These are phyloP conservation scores for Hypomyces rosellus DNA, from an alignment of 2,329 filamentous ascomycete genomes.

Conservation along the genomic window DNA sequence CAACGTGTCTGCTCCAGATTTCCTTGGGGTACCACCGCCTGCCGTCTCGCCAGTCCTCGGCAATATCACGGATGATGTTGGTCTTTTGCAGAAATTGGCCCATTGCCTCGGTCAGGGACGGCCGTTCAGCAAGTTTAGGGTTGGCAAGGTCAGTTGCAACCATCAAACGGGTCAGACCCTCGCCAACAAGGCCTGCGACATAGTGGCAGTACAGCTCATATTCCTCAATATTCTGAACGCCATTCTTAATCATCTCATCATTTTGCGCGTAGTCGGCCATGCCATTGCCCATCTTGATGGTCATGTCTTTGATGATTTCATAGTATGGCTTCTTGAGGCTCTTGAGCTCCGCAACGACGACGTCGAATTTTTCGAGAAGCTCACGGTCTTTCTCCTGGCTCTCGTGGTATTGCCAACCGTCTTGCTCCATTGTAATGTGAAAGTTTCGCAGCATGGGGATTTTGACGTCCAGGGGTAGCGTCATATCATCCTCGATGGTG, in stretches of 20 bases:
- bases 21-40: slow-evolving; percentile 92
- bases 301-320: slow-evolving; percentile 86
- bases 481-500: slow-evolving; percentile 99
- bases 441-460: slow-evolving; percentile 82
- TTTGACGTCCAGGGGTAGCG: slow-evolving; percentile 73
- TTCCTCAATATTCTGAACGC: slow-evolving; percentile 75
- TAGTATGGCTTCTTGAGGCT: slow-evolving; percentile 80
- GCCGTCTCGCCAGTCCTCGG: slow-evolving; percentile 81
- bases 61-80: slow-evolving; percentile 95
- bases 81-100: slow-evolving; percentile 96
- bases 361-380: slow-evolving; percentile 85
- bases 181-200: slow-evolving; percentile 95
- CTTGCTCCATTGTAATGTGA: slow-evolving; percentile 66
- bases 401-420: slow-evolving; percentile 85
- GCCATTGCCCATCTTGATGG: slow-evolving; percentile 90
- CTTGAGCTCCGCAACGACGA: slow-evolving; percentile 79
- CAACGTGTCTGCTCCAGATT: slow-evolving; percentile 94
- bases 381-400: slow-evolving; percentile 94
- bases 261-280: slow-evolving; percentile 96
- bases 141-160: slow-evolving; percentile 84
- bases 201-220: slow-evolving; percentile 98
- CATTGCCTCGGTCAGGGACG: slow-evolving; percentile 88
- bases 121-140: slow-evolving; percentile 69
- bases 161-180: slow-evolving; percentile 85
- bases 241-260: slow-evolving; percentile 70